A percentile compares a stretch with the other conserved stretches of the same genome.
Evolutionary conservation across 768 basidiomycete species (phyloP).

Genomic region (Cyclocybe aegerita): DNA sequence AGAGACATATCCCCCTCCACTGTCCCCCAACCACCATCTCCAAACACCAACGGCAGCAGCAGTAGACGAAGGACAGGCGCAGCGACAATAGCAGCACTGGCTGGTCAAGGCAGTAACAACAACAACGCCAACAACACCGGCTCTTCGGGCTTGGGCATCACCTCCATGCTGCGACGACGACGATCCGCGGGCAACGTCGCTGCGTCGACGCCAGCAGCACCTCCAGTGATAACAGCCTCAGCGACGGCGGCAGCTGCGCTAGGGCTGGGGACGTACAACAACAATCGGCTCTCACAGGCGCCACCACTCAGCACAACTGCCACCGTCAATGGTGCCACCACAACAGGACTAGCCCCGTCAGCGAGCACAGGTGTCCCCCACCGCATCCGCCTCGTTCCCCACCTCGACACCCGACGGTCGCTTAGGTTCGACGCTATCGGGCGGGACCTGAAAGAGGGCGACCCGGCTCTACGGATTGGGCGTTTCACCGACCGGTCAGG

Average conservation of each 20-base stretch:
- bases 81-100: constrained; percentile 28
- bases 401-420: constrained; percentile 86
- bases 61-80: constrained; percentile 31
- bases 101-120: constrained; percentile 19
- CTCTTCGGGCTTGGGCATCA: constrained; percentile 41
- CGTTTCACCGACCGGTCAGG: constrained; percentile 90
- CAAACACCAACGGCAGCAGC: constrained; percentile 22
- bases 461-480: constrained; percentile 80
- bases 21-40: constrained; percentile 35
- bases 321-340: constrained; percentile 7
- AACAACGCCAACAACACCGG: constrained; percentile 21
- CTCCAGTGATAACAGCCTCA: constrained; percentile 22
- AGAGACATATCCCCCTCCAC: constrained; percentile 49
- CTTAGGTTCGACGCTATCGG: constrained; percentile 91
- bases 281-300: neutral
- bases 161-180: constrained; percentile 65
- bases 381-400: constrained; percentile 92
- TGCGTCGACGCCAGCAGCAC: constrained; percentile 20
- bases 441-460: constrained; percentile 75
- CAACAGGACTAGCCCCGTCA: constrained; percentile 3
- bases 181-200: constrained; percentile 61
- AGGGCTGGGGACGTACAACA: constrained; percentile 15
- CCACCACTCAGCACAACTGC: constrained; percentile 4
- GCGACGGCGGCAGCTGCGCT: constrained; percentile 25
- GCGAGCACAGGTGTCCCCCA: constrained; percentile 32